Evolutionary conservation across 441 rosid species (phyloP), one percentile per base, ranked within the genome.

Genomic region (Corymbia calophylla): DNA sequence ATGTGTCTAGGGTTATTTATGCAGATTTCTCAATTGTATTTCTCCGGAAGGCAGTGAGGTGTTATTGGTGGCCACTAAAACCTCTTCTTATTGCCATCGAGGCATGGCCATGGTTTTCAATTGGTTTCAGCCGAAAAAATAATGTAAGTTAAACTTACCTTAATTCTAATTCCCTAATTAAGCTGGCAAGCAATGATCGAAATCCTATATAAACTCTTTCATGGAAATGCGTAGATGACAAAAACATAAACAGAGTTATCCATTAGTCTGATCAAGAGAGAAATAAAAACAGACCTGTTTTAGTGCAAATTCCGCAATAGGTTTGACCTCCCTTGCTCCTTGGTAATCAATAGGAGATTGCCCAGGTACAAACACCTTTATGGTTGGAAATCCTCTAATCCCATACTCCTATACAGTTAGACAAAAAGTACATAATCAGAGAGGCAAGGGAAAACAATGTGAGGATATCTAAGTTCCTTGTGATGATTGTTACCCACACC

Each of bases 261-360:
- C 15, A 80, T 53, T 2, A 51, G 70, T 47, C 29, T 9, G 0
- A 73, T 21, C 21, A 13, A 17, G 53, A 31, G 31, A 66, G 19
- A 55, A 88, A 86, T 54, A 66, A 91, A 89, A 53, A 89, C 93
- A 90, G 91, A 98, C 99, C 99, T 98, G 97, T 90, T 95, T 92
- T 87, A 96, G 89, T n/a, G 97, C 97, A 91, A 94, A 98, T 89
- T 95, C 97, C 82, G 97, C 98, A 91, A 98, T 96, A 54, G 99
- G 96, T 90, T 98, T 98, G 89, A 94, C 99, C 88, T 98, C 99
- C 94, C 99, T 96, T 85, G 95, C 97, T 92, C 99, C 99, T 93
- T 97, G 97, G 91, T 96, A 98, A 94, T 98, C 99, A 32, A 96
- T 93, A 32, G 99, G 98, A 92, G 99, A 93, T 94, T 94, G 96